Conservation (phyloP, 306 rosid species). For the Lathyrus aphaca region DNA sequence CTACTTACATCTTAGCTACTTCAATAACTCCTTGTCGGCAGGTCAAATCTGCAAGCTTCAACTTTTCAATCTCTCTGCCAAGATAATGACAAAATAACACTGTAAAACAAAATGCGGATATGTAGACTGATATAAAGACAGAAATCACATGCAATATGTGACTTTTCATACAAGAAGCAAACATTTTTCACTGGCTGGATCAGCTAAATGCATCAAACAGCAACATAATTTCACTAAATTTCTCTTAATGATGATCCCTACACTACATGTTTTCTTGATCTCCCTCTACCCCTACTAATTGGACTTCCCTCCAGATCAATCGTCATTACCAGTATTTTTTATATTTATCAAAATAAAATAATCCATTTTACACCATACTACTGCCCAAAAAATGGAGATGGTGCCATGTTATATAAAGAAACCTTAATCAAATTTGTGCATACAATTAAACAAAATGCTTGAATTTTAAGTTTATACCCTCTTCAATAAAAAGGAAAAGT, state of each 20-base stretch:
- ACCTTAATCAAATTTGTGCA: background rate
- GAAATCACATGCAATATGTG: conserved; percentile 7
- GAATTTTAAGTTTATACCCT: background rate
- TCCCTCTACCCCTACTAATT: background rate
- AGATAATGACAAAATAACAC: conserved; percentile 19
- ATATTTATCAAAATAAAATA: background rate
- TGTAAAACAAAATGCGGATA: background rate
- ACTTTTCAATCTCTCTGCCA: conserved; percentile 72
- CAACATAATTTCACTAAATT: background rate
- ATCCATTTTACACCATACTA: conserved; percentile 11
- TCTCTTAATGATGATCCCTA: background rate
- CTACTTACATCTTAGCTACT: conserved; percentile 96
- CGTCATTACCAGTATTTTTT: background rate
- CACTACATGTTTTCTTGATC: background rate
- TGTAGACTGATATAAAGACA: background rate
- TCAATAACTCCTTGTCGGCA: conserved; percentile 96
- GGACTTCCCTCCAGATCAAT: background rate
- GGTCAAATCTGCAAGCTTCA: conserved; percentile 88
- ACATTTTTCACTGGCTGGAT: background rate
- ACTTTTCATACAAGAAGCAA: background rate
- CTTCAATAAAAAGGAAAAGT: no score
- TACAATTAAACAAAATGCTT: background rate
- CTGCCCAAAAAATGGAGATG: conserved; percentile 2
- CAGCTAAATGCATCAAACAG: background rate
- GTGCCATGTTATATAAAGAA: background rate